Evolutionary conservation across 1,139 yeast genomes (phyloP).

Genomic region (Zhuliangozyma blackwelliae): DNA sequence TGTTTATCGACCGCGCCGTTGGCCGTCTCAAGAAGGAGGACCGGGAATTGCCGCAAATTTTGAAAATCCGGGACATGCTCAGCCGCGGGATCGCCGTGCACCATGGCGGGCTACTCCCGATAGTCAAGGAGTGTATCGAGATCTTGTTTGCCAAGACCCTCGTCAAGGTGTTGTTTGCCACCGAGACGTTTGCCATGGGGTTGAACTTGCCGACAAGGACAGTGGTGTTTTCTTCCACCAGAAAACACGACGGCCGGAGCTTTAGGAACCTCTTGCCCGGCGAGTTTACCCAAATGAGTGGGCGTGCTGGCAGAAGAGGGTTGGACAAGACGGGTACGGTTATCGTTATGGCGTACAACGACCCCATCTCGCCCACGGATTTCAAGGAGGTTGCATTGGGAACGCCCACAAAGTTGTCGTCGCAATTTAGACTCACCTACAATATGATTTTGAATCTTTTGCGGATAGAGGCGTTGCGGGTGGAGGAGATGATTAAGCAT

Average conservation of each 20-base stretch:
- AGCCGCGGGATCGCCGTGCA: conserved; percentile 95
- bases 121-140: conserved; percentile 92
- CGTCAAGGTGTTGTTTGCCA: conserved; percentile 89
- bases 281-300: conserved; percentile 98
- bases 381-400: conserved; percentile 84
- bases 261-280: conserved; percentile 87
- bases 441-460: conserved; percentile 90
- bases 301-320: conserved; percentile 98
- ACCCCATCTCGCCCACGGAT: conserved; percentile 56
- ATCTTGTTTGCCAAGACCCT: conserved; percentile 82
- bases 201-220: conserved; percentile 95
- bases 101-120: conserved; percentile 94
- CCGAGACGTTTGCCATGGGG: conserved; percentile 99
- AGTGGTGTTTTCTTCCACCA: conserved; percentile 78
- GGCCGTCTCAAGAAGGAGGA: conserved; percentile 87
- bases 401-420: conserved; percentile 79
- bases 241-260: conserved; percentile 86
- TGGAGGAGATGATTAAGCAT: conserved; percentile 96
- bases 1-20: conserved; percentile 88
- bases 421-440: conserved; percentile 91
- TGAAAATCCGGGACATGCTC: conserved; percentile 74
- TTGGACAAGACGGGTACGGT: conserved; percentile 92
- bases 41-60: conserved; percentile 85
- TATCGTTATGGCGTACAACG: conserved; percentile 83
- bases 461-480: conserved; percentile 88